phyloP scores from a whole-genome alignment of 2,329 filamentous ascomycete genomes.

The Talaromyces sp. region DNA sequence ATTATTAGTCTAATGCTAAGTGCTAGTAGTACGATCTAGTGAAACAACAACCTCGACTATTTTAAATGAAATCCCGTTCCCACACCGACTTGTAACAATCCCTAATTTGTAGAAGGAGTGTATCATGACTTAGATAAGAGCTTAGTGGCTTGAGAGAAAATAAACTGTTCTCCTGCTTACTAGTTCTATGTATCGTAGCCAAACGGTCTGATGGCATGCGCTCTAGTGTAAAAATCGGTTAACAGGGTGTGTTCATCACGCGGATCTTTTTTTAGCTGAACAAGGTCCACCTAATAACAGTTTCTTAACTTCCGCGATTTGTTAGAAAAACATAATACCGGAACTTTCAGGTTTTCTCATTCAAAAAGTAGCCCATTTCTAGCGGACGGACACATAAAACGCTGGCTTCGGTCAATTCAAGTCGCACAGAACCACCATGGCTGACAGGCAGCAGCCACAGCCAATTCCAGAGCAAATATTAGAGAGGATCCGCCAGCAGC shows the following conservation, averaged over 20 bases:
- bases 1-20: too few species aligned
- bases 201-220: too few species aligned
- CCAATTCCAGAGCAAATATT: conserved; percentile 4
- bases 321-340: neutral
- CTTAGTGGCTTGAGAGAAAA: too few species aligned
- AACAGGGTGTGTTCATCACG: neutral
- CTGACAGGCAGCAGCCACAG: neutral
- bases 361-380: neutral
- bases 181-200: too few species aligned
- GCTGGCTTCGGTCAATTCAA: neutral
- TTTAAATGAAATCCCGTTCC: too few species aligned
- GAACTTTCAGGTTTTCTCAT: neutral
- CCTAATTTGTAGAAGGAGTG: too few species aligned
- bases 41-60: too few species aligned
- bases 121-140: too few species aligned
- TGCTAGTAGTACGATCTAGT: too few species aligned
- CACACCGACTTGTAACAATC: too few species aligned
- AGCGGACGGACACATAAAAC: neutral
- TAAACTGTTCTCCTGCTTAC: too few species aligned
- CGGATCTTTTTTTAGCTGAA: neutral
- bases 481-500: neutral
- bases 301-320: neutral
- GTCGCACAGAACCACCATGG: neutral
- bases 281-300: neutral
- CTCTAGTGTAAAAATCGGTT: too few species aligned